Base-by-base conservation (phyloP, 148 eudicot species). In the Heliosperma pusillum region DNA sequence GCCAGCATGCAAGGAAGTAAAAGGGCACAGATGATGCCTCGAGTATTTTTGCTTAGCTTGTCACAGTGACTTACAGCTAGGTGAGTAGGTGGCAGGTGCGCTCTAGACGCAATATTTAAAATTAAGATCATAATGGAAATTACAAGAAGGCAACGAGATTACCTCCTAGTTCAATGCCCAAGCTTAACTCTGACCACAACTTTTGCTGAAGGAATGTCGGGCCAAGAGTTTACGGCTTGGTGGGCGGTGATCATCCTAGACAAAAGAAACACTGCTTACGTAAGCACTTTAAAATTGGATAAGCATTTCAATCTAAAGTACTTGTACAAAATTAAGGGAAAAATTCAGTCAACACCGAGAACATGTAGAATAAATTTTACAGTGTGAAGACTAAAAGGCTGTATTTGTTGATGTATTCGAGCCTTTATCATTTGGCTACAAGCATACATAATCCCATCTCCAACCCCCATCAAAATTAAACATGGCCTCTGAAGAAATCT, bases 191-290 rank as follows among this genome's bases (percentile, higher is more conserved):
- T 84, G 86, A 27, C 93, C 97, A 67, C 76, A 90, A 78, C 90
- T 89, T 87, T 83, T 90, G 82, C 89, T 95, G 79, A 95, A 92
- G 76, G 98, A 95, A 77, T 92, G 88, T 27, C 83, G 93, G 21
- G 97, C 79, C 75, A 92, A 75, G 77, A 90, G 93, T 75, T 92
- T 95, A 60, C 81, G 80, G 69, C 87, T 83, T 55, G 95, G 74
- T 72, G 90, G 69, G 29, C 33, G 82, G 71, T 86, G 90, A 76
- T 95, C 98, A 84, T 95, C 96, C 98, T 95, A 76, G 20, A 71
- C 40, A 70, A 19, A 77, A 71, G 81, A 77, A 83, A 78, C 68
- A 60, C 66, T 66, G 68, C 42, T 79, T 69, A 76, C 20, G 36
- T 59, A 79, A 84, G 65, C 24, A 50, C 65, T 56, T 5, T 10